Percentiles rank a stretch among this genome's conserved stretches.
phyloP scores from a whole-genome alignment of 176 grass and related monocot genomes.

The Urochloa ruziziensis region DNA sequence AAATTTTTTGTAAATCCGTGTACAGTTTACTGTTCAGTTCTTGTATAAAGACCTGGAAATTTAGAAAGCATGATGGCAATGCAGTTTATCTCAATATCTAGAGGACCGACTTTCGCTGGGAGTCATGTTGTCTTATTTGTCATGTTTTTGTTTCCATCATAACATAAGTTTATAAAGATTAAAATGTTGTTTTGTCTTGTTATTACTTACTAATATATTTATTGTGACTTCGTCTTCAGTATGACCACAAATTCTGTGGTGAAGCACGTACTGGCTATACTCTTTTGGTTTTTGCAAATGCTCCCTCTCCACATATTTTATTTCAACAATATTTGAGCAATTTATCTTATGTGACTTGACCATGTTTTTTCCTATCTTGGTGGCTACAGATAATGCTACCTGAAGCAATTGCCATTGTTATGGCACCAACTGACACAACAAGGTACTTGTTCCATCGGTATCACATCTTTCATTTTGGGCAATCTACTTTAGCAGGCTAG shows the following conservation, averaged over 20 bases:
- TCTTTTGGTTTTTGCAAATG: constrained; percentile 18
- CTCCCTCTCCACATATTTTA: background rate
- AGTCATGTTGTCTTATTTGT: background rate
- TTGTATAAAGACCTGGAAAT: background rate
- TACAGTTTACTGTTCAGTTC: constrained; percentile 14
- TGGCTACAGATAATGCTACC: constrained; percentile 88
- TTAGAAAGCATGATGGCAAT: constrained; percentile 3
- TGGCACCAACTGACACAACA: constrained; percentile 93
- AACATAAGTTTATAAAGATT: background rate
- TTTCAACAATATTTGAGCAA: constrained; percentile 22
- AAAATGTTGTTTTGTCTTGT: background rate
- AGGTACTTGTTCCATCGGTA: constrained; percentile 50
- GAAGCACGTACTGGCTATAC: background rate
- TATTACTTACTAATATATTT: background rate
- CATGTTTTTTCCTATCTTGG: constrained; percentile 13
- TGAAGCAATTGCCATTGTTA: constrained; percentile 99
- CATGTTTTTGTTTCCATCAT: background rate
- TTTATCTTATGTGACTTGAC: constrained; percentile 14
- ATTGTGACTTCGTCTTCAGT: background rate
- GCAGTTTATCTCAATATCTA: background rate
- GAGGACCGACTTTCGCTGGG: background rate
- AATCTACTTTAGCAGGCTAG: constrained; percentile 4
- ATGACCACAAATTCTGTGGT: background rate
- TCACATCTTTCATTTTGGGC: background rate
- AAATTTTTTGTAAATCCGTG: background rate